Percentiles rank a stretch among this genome's conserved stretches.
phyloP scores from a whole-genome alignment of 768 basidiomycete species.

The Russula virescens region DNA sequence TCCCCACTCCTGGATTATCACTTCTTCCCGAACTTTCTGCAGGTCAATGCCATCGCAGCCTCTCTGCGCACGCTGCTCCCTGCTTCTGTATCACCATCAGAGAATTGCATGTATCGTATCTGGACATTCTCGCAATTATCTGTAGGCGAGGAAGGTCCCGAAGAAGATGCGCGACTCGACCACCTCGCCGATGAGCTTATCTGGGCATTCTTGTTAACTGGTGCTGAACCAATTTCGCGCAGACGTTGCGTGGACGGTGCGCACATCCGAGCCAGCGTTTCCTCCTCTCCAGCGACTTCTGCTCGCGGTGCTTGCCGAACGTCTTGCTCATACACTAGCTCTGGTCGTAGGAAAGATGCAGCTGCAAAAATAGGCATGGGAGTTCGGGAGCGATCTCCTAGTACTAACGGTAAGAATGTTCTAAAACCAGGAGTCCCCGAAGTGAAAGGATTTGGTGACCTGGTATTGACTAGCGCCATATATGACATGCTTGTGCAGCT shows the following conservation, averaged over 20 bases:
- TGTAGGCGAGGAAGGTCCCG: constrained; percentile 37
- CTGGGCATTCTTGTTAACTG: constrained; percentile 39
- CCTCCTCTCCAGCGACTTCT: constrained; percentile 55
- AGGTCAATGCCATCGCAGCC: constrained; percentile 63
- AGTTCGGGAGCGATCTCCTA: constrained; percentile 7
- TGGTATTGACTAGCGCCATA: constrained; percentile 42
- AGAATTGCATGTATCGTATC: constrained; percentile 50
- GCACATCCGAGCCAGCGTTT: constrained; percentile 60
- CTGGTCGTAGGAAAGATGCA: constrained; percentile 5
- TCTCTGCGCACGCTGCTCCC: constrained; percentile 52
- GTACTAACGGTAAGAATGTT: constrained; percentile 1
- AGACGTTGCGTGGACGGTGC: constrained; percentile 58
- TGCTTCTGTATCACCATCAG: constrained; percentile 17
- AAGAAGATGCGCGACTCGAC: constrained; percentile 47
- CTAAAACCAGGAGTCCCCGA: constrained; percentile 20
- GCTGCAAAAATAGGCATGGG: constrained; percentile 15
- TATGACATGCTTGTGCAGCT: constrained; percentile 40
- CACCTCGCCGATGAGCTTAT: constrained; percentile 74
- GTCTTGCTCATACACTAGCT: constrained; percentile 25
- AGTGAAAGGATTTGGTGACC: constrained; percentile 67
- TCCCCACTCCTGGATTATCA: constrained; percentile 48
- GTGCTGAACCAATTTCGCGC: constrained; percentile 53
- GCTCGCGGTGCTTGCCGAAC: constrained; percentile 35
- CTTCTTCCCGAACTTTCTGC: constrained; percentile 61
- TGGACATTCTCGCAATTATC: constrained; percentile 64